Evolutionary conservation across 2,329 filamentous ascomycete species (phyloP), one percentile per base, ranked within the genome.

Genomic region (Cercospora citrullina): DNA sequence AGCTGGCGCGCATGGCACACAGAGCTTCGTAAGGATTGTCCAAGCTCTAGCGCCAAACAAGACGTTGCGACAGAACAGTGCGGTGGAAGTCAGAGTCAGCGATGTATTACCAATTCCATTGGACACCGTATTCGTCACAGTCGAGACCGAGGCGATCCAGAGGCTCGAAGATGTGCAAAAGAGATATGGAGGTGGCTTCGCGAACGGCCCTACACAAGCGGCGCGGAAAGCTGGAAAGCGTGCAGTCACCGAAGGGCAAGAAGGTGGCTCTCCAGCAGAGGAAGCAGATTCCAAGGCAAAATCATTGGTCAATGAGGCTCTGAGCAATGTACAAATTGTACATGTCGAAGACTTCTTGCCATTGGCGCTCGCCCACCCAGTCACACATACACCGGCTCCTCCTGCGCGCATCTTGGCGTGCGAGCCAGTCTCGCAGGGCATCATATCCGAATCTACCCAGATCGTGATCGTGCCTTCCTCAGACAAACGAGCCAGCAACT

Each of bases 341-440:
- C 95, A 97, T 75, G 85, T 89, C 0, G 93, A 93, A 21, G 94
- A 98, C 78, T 79, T 94, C 9, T 82, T 99, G 48, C 91, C 92
- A 12, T 84, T 98, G 30, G 88, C 91, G 8, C 87, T 89, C n/a
- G 81, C 93, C 2, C 93, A 97, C 79, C 91, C 93, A 12, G 90
- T 96, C 71, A 96, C 93, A 8, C 93, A 97, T 79, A 87, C 91
- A 18, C 89, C 92, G 26, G 87, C 93, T 14, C 92, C 92, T 51
- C 93, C 94, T 0, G 95, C 92, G 51, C 93, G 91, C 80, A 91
- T 98, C 69, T 89, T 92, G 59, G 88, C 96, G n/a, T 98, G 94
- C 77, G 95, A 99, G 78, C 95, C 95, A 8, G 93, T 98, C 16
- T 89, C 92, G 5, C 95, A 99, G 79, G 95, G 95, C 8, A 79